A percentile compares a stretch with the other conserved stretches of the same genome.
Conservation (phyloP, 345 rosid species). For the Melaleuca quinquenervia region DNA sequence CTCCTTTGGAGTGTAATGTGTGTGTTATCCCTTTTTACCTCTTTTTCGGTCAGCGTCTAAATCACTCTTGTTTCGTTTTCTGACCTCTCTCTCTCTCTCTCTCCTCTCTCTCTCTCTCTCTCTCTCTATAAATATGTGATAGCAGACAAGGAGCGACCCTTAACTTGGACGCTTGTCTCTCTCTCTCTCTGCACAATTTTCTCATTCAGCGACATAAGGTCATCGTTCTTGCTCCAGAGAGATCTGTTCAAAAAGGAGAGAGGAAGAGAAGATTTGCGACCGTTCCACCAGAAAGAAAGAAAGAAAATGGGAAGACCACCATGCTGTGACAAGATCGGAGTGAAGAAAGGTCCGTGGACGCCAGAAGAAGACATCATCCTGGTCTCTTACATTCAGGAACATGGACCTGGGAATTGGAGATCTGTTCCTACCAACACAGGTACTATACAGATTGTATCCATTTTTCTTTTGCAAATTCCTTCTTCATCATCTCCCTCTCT, state of each 20-base stretch:
- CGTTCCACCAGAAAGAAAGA: not conserved
- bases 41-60: conserved; percentile 19
- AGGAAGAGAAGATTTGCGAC: not conserved
- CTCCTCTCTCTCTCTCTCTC: not conserved
- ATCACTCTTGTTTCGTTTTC: not conserved
- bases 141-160: not conserved
- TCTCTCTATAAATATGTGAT: not conserved
- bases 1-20: conserved; percentile 11
- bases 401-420: conserved; percentile 97
- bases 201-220: not conserved
- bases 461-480: not conserved
- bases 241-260: not conserved
- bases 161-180: not conserved
- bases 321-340: conserved; percentile 72
- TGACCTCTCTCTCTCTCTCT: not conserved
- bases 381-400: conserved; percentile 84
- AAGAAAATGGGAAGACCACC: conserved; percentile 79
- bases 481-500: not conserved
- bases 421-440: conserved; percentile 80
- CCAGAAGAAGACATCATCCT: conserved; percentile 93
- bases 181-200: not conserved
- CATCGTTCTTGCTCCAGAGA: not conserved
- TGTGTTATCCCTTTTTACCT: not conserved
- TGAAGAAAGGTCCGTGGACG: conserved; percentile 99
- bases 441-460: not conserved